A percentile compares a stretch with the other conserved stretches of the same genome.
Evolutionary conservation across 2,329 filamentous ascomycete species (phyloP).

Genomic region (Daldinia eschscholtzii): DNA sequence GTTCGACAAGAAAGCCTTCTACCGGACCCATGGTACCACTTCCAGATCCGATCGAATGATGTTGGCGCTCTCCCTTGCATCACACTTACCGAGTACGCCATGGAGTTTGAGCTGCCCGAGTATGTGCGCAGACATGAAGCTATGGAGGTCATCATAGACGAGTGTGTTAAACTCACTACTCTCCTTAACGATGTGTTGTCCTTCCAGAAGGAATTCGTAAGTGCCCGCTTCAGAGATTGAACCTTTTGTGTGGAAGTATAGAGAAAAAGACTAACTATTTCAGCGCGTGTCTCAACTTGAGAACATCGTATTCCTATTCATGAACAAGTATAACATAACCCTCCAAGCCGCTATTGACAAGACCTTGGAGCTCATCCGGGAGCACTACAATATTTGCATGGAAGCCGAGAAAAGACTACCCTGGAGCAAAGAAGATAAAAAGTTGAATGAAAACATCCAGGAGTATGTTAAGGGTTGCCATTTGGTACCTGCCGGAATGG

Average conservation of each 20-base stretch:
- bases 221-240: slow-evolving; percentile 16
- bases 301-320: slow-evolving; percentile 49
- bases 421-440: background rate
- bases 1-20: slow-evolving; percentile 45
- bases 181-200: slow-evolving; percentile 50
- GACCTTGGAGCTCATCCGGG: slow-evolving; percentile 48
- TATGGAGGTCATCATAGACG: slow-evolving; percentile 48
- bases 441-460: background rate
- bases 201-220: slow-evolving; percentile 52
- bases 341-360: slow-evolving; percentile 44
- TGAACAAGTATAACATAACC: slow-evolving; percentile 48
- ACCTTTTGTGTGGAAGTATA: background rate
- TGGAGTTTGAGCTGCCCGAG: slow-evolving; percentile 51
- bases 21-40: slow-evolving; percentile 50
- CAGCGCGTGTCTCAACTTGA: slow-evolving; percentile 50
- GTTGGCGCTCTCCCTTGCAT: slow-evolving; percentile 51
- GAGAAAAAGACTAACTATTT: background rate
- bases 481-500: background rate
- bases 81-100: slow-evolving; percentile 50
- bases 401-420: slow-evolving; percentile 40
- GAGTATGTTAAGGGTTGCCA: background rate
- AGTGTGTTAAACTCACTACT: slow-evolving; percentile 48
- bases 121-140: slow-evolving; percentile 47
- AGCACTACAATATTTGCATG: slow-evolving; percentile 48
- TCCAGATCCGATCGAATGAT: slow-evolving; percentile 49